These are phyloP conservation scores for Anethum foeniculum DNA, from an alignment of 140 eudicot genomes.

Conservation along the genomic window DNA sequence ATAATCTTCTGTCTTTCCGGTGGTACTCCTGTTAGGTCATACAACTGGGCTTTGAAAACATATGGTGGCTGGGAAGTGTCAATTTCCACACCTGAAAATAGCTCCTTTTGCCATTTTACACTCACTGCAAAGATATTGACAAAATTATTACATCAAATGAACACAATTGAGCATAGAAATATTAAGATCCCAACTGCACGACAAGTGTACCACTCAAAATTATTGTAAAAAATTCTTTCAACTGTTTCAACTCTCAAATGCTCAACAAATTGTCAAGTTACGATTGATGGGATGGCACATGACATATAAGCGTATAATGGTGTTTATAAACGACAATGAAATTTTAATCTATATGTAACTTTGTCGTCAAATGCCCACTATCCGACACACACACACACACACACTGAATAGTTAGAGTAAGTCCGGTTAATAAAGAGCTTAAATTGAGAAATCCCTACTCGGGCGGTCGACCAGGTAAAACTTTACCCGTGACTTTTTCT, in stretches of 20 bases:
- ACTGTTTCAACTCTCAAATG: neutral
- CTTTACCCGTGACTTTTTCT: neutral
- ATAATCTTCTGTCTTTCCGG: slow-evolving; percentile 97
- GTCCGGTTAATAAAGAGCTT: neutral
- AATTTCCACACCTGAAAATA: slow-evolving; percentile 67
- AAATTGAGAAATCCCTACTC: neutral
- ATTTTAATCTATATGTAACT: neutral
- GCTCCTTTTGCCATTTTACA: slow-evolving; percentile 92
- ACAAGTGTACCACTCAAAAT: neutral
- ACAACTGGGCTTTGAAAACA: slow-evolving; percentile 68
- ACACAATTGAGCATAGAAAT: neutral
- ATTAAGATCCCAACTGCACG: neutral
- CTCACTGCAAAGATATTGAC: slow-evolving; percentile 49
- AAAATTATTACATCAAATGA: slow-evolving; percentile 10
- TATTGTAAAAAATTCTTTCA: neutral
- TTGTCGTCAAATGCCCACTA: neutral
- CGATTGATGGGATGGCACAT: neutral
- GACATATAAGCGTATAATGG: neutral
- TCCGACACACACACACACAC: neutral
- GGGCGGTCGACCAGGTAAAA: neutral
- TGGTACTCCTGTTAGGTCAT: slow-evolving; percentile 94
- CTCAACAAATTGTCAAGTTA: neutral
- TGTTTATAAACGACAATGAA: neutral
- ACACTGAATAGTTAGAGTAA: neutral
- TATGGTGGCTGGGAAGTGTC: slow-evolving; percentile 90